Base-by-base conservation (phyloP, 345 rosid species). In the Leavenworthia alabamica region DNA sequence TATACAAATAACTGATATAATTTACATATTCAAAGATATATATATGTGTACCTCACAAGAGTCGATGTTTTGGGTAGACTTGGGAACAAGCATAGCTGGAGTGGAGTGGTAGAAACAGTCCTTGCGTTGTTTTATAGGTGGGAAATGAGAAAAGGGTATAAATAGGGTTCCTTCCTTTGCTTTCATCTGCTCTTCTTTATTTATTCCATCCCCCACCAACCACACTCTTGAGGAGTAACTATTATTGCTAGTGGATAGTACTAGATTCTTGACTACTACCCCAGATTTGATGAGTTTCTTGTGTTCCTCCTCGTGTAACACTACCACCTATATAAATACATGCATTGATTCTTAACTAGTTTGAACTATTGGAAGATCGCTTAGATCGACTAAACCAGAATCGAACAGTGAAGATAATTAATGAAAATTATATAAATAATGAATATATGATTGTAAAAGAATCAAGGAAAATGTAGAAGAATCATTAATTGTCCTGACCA, bases 1-100 rank as follows among this genome's bases (percentile, higher is more conserved):
- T n/a, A n/a, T n/a, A n/a, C n/a, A n/a, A n/a, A n/a, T n/a, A n/a
- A n/a, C n/a, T n/a, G n/a, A n/a, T n/a, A n/a, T n/a, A n/a, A n/a
- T n/a, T n/a, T n/a, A n/a, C n/a, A n/a, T n/a, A n/a, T n/a, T n/a
- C n/a, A n/a, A n/a, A n/a, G n/a, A n/a, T n/a, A n/a, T n/a, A n/a
- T n/a, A n/a, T n/a, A n/a, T n/a, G n/a, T n/a, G 31, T 37, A 82
- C 90, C 82, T 82, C 88, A 64, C 84, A 85, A 1, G 81, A 73
- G 57, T 85, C 70, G 62, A 82, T 33, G 62, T 81, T 85, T 14
- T 52, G 33, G 35, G 79, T 60, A 36, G 88, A 73, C 6, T 53
- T 44, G 28, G 91, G 91, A 64, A 60, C 52, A 4, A 37, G 10
- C 84, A 80, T 71, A 2, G 83, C 81, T 0, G 91, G 88, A 14